Percentiles rank a stretch among this genome's conserved stretches.
Evolutionary conservation across 2,329 filamentous ascomycete species (phyloP).

Genomic region (Rhexocercosporidium sp.): DNA sequence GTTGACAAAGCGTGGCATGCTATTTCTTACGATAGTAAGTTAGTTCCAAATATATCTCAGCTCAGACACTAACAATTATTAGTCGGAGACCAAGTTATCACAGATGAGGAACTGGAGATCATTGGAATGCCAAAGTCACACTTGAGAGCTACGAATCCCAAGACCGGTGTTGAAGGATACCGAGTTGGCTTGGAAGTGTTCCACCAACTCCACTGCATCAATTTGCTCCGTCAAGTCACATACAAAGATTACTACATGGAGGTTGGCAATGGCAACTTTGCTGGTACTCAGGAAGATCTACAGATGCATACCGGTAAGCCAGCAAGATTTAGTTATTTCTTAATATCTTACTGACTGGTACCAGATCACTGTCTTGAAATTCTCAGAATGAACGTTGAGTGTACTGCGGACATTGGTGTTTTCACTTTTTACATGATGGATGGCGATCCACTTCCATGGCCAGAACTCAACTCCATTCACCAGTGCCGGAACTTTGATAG

Average conservation of each 20-base stretch:
- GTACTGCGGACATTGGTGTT: slow-evolving; percentile 59
- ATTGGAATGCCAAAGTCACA: slow-evolving; percentile 57
- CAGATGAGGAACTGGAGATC: slow-evolving; percentile 55
- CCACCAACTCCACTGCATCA: slow-evolving; percentile 48
- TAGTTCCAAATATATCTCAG: neutral
- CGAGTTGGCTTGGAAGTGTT: slow-evolving; percentile 56
- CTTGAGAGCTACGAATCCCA: slow-evolving; percentile 59
- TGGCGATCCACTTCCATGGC: slow-evolving; percentile 55
- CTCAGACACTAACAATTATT: slow-evolving; percentile 7
- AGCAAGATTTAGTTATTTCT: neutral
- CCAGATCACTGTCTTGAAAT: slow-evolving; percentile 59
- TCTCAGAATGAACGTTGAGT: slow-evolving; percentile 58
- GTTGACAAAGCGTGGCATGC: slow-evolving; percentile 64
- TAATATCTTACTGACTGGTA: neutral
- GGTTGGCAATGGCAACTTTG: slow-evolving; percentile 53
- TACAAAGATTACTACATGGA: slow-evolving; percentile 56
- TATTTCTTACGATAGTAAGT: slow-evolving; percentile 52
- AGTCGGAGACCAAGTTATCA: slow-evolving; percentile 68
- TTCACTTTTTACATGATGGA: slow-evolving; percentile 57
- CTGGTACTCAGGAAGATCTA: slow-evolving; percentile 49
- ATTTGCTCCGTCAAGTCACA: slow-evolving; percentile 49
- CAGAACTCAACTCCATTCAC: slow-evolving; percentile 58
- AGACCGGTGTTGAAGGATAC: slow-evolving; percentile 61
- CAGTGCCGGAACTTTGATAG: slow-evolving; percentile 59
- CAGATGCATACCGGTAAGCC: slow-evolving; percentile 45